These are phyloP conservation scores for Ambrosia trifida DNA, from an alignment of 129 eudicot species.

Conservation along the genomic window DNA sequence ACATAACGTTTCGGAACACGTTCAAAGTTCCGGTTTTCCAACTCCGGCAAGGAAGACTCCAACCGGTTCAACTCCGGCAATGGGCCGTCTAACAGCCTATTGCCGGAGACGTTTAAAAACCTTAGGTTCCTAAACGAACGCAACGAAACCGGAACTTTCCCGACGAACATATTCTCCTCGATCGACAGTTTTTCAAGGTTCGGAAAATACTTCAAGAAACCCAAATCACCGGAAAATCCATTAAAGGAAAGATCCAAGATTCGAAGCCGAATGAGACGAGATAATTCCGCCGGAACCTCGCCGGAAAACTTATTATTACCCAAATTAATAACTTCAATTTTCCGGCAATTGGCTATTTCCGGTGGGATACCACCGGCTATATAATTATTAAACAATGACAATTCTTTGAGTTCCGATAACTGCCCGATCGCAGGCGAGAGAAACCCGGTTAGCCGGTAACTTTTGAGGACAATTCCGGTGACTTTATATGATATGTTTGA, in stretches of 20 bases:
- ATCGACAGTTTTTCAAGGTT: conserved; percentile 66
- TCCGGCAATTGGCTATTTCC: conserved; percentile 49
- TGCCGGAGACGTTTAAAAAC: conserved; percentile 67
- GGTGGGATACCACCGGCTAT: conserved; percentile 56
- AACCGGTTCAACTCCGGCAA: conserved; percentile 27
- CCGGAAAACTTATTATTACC: conserved; percentile 57
- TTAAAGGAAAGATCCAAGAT: conserved; percentile 58
- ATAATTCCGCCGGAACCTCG: conserved; percentile 50
- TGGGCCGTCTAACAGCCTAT: conserved; percentile 43
- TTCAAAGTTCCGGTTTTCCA: conserved; percentile 1
- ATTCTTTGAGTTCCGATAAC: conserved; percentile 67
- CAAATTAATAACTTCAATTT: conserved; percentile 57
- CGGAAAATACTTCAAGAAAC: conserved; percentile 64
- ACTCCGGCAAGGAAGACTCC: conserved; percentile 38
- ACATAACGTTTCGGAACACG: conserved; percentile 60
- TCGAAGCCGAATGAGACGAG: conserved; percentile 52
- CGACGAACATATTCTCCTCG: conserved; percentile 59
- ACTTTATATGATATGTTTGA: conserved; percentile 36
- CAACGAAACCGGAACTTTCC: conserved; percentile 57
- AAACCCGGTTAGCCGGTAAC: conserved; percentile 44
- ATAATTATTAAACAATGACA: conserved; percentile 49
- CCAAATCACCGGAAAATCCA: conserved; percentile 52
- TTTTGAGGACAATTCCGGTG: conserved; percentile 50
- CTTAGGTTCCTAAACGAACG: conserved; percentile 75
- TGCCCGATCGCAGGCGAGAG: conserved; percentile 64